Evolutionary conservation across 2,329 filamentous ascomycete genomes (phyloP).

Genomic region (Setomelanomma holmii): DNA sequence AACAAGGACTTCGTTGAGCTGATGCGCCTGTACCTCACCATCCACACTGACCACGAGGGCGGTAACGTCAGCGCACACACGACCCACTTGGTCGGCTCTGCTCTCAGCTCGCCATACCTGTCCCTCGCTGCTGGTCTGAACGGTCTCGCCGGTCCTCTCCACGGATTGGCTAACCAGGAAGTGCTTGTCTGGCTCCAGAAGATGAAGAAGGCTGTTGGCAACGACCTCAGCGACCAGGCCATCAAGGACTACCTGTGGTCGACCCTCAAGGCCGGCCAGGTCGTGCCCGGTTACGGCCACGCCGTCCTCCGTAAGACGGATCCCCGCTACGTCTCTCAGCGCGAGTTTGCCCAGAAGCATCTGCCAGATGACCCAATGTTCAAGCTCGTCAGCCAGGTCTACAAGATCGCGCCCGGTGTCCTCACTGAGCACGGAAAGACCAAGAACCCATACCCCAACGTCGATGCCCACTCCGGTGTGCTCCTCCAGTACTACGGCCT

Average conservation of each 20-base stretch:
- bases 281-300: conserved; percentile 98
- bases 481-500: conserved; percentile 99
- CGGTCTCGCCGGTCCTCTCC: conserved; percentile 95
- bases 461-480: conserved; percentile 98
- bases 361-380: conserved; percentile 98
- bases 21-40: conserved; percentile 98
- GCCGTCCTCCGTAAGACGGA: conserved; percentile 99
- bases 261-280: conserved; percentile 92
- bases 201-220: conserved; percentile 96
- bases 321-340: conserved; percentile 97
- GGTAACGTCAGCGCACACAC: conserved; percentile 99
- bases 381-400: conserved; percentile 99
- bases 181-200: conserved; percentile 98
- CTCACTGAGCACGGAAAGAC: conserved; percentile 99
- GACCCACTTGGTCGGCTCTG: conserved; percentile 95
- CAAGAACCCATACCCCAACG: conserved; percentile 99
- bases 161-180: conserved; percentile 99
- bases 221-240: conserved; percentile 93
- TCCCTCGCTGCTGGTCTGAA: conserved; percentile 96
- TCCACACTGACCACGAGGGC: conserved; percentile 99
- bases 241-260: conserved; percentile 99
- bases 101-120: conserved; percentile 96
- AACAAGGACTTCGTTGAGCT: conserved; percentile 98
- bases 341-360: conserved; percentile 93
- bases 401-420: conserved; percentile 98